Evolutionary conservation across 306 rosid species (phyloP), one percentile per base, ranked within the genome.

Genomic region (Chamaecrista fasciculata): DNA sequence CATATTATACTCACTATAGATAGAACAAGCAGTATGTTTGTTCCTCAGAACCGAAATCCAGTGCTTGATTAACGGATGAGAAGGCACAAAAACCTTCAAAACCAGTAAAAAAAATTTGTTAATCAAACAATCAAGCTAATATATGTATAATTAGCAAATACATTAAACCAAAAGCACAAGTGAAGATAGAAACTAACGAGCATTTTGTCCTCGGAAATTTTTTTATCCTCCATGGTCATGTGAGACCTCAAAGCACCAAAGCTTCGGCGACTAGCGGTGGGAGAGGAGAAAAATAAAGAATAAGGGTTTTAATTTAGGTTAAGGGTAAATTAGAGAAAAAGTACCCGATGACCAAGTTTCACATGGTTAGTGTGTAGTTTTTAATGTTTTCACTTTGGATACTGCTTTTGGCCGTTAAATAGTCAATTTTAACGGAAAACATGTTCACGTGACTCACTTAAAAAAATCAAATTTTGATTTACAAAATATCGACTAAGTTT

Each of bases 31-130:
- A 47, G 99, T 94, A 51, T 88, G 89, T 39, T 94, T 96, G 19
- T 94, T 94, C 78, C 99, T 85, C 73, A 91, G 78, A 75, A 94
- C 82, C 0, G 99, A 94, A 85, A 94, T 95, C 99, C 97, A 94
- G 67, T 88, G 99, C 84, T 94, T 94, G 83, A 94, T 86, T 86
- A 94, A 81, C 12, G 92, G 84, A 75, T 94, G 99, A 0, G 99
- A 96, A 11, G 99, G 99, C 43, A 94, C 97, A 56, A 50, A 91
- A 2, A 94, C 96, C 99, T 94, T 69, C 59, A 78, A 65, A 58
- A 16, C 58, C 71, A 64, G 26, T 62, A n/a, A n/a, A n/a, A n/a
- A n/a, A 75, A 57, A 67, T 20, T 44, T 16, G 59, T 47, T 33
- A 16, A 57, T 62, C 61, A 52, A 23, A 1, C 63, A 48, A 53